Percentiles rank a stretch among this genome's conserved stretches.
Evolutionary conservation across 768 basidiomycete species (phyloP).

Genomic region (Coprinellus aureogranulatus): DNA sequence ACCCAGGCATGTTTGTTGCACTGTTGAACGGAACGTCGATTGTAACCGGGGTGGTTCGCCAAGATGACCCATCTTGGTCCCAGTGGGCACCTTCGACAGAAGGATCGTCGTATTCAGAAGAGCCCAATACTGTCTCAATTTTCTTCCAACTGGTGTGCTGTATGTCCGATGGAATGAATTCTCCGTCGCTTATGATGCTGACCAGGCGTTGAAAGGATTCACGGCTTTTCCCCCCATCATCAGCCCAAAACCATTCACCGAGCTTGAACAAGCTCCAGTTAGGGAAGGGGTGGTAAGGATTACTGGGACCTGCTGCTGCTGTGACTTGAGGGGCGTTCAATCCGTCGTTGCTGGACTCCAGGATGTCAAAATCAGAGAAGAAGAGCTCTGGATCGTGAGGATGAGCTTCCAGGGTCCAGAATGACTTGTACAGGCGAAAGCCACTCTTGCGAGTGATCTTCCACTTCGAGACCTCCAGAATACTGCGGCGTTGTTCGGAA

Average conservation of each 20-base stretch:
- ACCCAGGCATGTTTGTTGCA: background rate
- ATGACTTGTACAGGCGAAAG: background rate
- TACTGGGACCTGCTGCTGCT: too few relatives aligned
- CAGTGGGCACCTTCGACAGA: background rate
- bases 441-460: background rate
- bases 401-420: background rate
- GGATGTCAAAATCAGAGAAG: too few relatives aligned
- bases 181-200: background rate
- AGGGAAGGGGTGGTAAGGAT: background rate
- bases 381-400: background rate
- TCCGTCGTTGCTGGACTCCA: background rate
- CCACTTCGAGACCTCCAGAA: background rate
- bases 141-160: background rate
- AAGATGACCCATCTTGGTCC: background rate
- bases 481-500: background rate
- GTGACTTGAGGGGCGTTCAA: background rate
- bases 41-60: background rate
- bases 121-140: background rate
- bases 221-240: background rate
- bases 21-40: slow-evolving; percentile 3
- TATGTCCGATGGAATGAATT: background rate
- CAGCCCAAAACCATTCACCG: background rate
- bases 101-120: background rate
- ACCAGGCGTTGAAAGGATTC: background rate
- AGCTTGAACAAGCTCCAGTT: background rate